Evolutionary conservation across 768 basidiomycete species (phyloP).

Genomic region (Phanerochaete sordida): DNA sequence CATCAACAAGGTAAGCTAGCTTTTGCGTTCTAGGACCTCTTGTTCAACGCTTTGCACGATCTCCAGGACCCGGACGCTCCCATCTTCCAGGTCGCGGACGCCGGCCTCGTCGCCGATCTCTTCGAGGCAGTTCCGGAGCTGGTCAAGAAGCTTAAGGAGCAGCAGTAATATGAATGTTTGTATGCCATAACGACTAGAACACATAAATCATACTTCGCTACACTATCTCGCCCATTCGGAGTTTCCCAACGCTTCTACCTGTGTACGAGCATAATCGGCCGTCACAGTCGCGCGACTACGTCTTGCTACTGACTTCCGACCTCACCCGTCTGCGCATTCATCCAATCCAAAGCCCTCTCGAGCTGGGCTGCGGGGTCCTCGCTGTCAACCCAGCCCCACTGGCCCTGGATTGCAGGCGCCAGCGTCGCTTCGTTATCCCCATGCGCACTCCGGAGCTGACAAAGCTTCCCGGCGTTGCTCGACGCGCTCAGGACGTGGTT

Average conservation of each 20-base stretch:
- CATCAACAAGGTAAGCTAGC: conserved; percentile 78
- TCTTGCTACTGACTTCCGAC: no score
- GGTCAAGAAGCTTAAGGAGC: conserved; percentile 73
- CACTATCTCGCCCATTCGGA: no score
- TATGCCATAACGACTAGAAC: not conserved
- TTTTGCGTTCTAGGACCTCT: not conserved
- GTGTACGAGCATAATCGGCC: no score
- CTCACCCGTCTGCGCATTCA: not conserved
- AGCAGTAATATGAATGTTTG: not conserved
- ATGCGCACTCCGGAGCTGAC: conserved; percentile 31
- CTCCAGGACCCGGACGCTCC: conserved; percentile 91
- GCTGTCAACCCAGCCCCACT: conserved; percentile 41
- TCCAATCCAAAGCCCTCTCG: conserved; percentile 14
- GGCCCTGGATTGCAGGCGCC: conserved; percentile 36
- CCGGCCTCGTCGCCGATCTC: conserved; percentile 90
- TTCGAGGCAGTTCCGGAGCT: conserved; percentile 91
- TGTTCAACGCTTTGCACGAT: not conserved
- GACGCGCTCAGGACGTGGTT: conserved; percentile 25
- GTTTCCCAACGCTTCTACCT: no score
- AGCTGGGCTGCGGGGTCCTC: conserved; percentile 33
- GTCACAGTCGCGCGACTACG: no score
- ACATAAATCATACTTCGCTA: not conserved
- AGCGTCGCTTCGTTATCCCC: conserved; percentile 35
- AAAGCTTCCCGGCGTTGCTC: conserved; percentile 20
- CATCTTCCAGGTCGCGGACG: conserved; percentile 98